phyloP scores from a whole-genome alignment of 345 rosid species.

The Acer yangbiense region DNA sequence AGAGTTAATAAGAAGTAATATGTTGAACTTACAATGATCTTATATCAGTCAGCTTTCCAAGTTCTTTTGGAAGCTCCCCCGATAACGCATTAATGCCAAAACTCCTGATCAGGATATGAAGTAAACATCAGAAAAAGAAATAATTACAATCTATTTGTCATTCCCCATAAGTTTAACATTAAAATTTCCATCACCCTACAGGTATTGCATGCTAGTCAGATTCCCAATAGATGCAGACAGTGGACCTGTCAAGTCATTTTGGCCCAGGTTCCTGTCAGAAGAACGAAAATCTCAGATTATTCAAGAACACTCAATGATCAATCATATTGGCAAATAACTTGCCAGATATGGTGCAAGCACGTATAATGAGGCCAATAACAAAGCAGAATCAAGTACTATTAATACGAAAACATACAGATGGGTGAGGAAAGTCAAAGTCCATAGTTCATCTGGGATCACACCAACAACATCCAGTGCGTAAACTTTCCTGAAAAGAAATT shows the following conservation, averaged over 20 bases:
- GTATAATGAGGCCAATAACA: no score
- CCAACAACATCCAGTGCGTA: constrained; percentile 37
- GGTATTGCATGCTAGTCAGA: constrained; percentile 57
- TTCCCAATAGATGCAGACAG: constrained; percentile 52
- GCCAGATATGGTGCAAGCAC: not conserved
- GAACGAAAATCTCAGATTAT: not conserved
- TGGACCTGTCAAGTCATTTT: constrained; percentile 54
- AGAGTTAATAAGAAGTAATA: not conserved
- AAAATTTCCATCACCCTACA: constrained; percentile 39
- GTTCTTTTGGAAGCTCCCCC: constrained; percentile 69
- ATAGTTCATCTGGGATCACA: constrained; percentile 51
- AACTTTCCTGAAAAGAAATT: constrained; percentile 39
- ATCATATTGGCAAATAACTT: not conserved
- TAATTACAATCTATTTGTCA: not conserved
- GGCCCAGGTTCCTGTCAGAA: constrained; percentile 44
- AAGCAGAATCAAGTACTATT: not conserved
- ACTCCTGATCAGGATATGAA: constrained; percentile 33
- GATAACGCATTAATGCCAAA: constrained; percentile 55
- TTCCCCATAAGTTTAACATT: not conserved
- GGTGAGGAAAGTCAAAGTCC: constrained; percentile 46
- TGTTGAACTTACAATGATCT: constrained; percentile 44
- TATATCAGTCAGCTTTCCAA: constrained; percentile 61
- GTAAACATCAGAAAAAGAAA: not conserved
- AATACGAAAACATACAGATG: constrained; percentile 40
- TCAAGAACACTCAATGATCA: not conserved